Conservation (phyloP, 2,329 filamentous ascomycete species). For the Chaetomium olivaceum region DNA sequence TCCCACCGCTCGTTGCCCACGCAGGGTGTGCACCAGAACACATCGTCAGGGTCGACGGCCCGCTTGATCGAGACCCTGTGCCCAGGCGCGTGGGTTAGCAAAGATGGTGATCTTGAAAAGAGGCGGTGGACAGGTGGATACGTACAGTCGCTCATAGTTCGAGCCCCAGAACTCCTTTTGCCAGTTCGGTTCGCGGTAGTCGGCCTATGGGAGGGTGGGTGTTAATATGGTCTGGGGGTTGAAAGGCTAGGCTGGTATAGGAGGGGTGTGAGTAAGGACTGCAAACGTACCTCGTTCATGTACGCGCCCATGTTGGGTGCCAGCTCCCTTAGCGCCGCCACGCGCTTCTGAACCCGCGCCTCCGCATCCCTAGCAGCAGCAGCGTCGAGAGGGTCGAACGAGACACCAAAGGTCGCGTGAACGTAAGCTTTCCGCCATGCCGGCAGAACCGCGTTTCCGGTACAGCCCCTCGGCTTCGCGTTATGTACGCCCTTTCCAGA, state of each 20-base stretch:
- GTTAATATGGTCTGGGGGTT: constrained; percentile 1
- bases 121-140: background rate
- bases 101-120: background rate
- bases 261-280: too few species aligned
- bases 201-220: constrained; percentile 15
- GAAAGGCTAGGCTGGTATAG: too few species aligned
- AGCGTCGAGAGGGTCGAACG: constrained; percentile 39
- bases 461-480: constrained; percentile 46
- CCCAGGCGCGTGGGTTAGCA: too few species aligned
- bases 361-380: constrained; percentile 36
- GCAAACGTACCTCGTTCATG: constrained; percentile 45
- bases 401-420: constrained; percentile 34
- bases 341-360: constrained; percentile 31
- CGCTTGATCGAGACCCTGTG: constrained; percentile 38
- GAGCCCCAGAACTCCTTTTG: constrained; percentile 43
- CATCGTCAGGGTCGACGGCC: constrained; percentile 35
- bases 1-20: constrained; percentile 33
- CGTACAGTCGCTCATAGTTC: constrained; percentile 41
- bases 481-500: constrained; percentile 48
- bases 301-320: constrained; percentile 47
- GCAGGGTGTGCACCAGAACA: constrained; percentile 44
- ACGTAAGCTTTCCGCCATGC: constrained; percentile 52
- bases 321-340: constrained; percentile 43
- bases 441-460: constrained; percentile 49
- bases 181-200: constrained; percentile 37